Evolutionary conservation across 1,139 yeast genomes (phyloP), one percentile per base, ranked within the genome.

Genomic region (Pichia sp.): DNA sequence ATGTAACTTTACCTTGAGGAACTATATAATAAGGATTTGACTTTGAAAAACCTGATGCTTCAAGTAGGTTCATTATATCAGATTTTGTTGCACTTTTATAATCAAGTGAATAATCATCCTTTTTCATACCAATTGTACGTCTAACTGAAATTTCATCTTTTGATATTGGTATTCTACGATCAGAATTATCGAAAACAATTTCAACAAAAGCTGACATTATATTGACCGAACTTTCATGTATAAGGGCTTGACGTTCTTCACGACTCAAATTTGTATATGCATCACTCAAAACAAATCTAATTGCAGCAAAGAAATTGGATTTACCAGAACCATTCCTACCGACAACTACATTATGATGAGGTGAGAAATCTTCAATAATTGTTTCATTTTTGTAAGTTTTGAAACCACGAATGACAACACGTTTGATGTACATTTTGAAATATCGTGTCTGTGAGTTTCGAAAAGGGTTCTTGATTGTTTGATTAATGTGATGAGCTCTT

Each of bases 311-410:
- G 64, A 93, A 84, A 61, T 91, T 91, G 38, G 96, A 85, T 61
- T 91, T 91, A 14, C 99, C 99, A 7, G 96, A 84, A 14, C 99
- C 99, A 61, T 91, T 91, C 40, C 96, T 68, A 4, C 99, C 99
- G 24, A 91, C 86, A 12, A 91, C 88, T 23, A 89, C 95, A 61
- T 91, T 91, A 58, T 82, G 84, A 45, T 77, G 75, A 0, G 94
- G 93, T 0, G 94, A 82, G 39, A 91, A 67, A 23, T 74, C 70
- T 36, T 84, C 94, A 15, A 91, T 76, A 9, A 31, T 72, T 0
- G 96, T 85, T 38, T 85, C 79, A 58, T 84, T 83, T 65, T 84
- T 83, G 62, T 88, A 91, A 47, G 98, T 89, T 63, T 88, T 88
- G 69, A 91, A 91, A 35, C 98, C 98, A 59, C 88, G 95, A 46